A percentile compares a stretch with the other conserved stretches of the same genome.
phyloP scores from a whole-genome alignment of 2,329 filamentous ascomycete species.

The Lojkania enalia region DNA sequence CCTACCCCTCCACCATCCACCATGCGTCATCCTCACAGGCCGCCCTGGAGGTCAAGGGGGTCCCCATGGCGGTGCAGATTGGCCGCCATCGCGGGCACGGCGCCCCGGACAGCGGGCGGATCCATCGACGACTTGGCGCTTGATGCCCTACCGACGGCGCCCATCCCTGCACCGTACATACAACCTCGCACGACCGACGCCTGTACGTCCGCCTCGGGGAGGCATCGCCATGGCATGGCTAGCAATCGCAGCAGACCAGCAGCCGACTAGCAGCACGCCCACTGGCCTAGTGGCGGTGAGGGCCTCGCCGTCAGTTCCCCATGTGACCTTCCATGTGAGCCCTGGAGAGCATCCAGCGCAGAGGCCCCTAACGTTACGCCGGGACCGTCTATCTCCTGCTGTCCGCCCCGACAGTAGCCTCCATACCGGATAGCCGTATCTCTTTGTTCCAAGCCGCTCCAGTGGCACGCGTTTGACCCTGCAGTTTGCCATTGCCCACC shows the following conservation, averaged over 20 bases:
- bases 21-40: conserved; percentile 35
- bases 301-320: conserved; percentile 4
- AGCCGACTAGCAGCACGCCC: conserved; percentile 6
- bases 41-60: conserved; percentile 14
- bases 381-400: conserved; percentile 13
- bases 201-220: background rate
- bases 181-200: conserved; percentile 12
- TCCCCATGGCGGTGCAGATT: no score
- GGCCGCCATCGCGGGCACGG: conserved; percentile 29
- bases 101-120: conserved; percentile 13
- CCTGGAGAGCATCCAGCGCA: no score
- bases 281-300: conserved; percentile 22
- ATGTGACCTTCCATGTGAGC: conserved; percentile 22
- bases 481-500: background rate
- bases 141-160: conserved; percentile 14
- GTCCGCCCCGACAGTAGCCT: conserved; percentile 16
- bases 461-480: background rate
- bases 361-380: conserved; percentile 12
- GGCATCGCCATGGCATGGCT: background rate
- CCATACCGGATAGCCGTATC: background rate
- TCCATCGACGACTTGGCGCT: conserved; percentile 18
- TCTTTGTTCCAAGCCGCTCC: background rate
- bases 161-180: conserved; percentile 15
- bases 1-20: conserved; percentile 33
- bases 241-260: conserved; percentile 4